A percentile compares a stretch with the other conserved stretches of the same genome.
Conservation (phyloP, 345 rosid species). For the Gossypium stocksii region DNA sequence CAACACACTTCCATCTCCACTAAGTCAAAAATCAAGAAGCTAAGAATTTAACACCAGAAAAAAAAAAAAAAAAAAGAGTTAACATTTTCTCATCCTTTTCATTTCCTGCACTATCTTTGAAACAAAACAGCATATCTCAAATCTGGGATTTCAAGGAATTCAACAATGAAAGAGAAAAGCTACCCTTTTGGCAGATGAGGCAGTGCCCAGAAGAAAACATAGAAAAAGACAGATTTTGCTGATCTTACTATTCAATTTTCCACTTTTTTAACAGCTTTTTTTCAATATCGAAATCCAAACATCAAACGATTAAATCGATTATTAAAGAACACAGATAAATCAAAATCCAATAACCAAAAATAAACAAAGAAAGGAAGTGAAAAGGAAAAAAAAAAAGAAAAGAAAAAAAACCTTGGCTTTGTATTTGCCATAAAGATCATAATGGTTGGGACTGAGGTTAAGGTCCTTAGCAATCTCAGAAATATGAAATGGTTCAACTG, state of each 20-base stretch:
- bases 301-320: not conserved
- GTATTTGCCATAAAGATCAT: conserved; percentile 91
- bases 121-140: not conserved
- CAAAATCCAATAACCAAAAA: not conserved
- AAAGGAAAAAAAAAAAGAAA: not conserved
- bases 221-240: not conserved
- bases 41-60: not conserved
- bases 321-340: not conserved
- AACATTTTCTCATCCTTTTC: not conserved
- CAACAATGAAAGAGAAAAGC: conserved; percentile 7
- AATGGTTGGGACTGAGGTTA: conserved; percentile 59
- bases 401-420: conserved; percentile 77
- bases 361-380: not conserved
- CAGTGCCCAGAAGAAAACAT: conserved; percentile 16
- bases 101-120: not conserved
- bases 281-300: not conserved
- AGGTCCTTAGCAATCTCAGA: conserved; percentile 79
- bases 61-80: not conserved
- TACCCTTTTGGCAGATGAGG: not conserved
- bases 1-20: not conserved
- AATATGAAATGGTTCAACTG: conserved; percentile 78
- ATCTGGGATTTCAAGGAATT: not conserved
- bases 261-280: not conserved
- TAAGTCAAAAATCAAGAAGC: not conserved
- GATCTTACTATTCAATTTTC: no score